phyloP scores from a whole-genome alignment of 768 basidiomycete species.

The Brasilioporus rufonigricans region DNA sequence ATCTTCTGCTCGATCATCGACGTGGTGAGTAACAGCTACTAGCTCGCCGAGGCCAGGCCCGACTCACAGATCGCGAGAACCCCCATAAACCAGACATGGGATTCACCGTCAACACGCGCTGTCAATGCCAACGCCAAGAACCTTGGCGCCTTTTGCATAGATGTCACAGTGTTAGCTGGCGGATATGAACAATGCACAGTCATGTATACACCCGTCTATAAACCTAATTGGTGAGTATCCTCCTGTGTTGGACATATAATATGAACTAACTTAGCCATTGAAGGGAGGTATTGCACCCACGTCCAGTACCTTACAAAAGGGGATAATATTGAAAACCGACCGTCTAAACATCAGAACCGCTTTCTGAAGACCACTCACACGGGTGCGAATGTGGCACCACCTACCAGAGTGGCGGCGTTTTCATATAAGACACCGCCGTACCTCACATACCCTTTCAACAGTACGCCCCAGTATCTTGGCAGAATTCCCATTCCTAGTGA shows the following conservation, averaged over 20 bases:
- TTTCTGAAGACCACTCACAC: background rate
- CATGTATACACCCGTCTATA: background rate
- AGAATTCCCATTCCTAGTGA: background rate
- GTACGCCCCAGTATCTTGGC: slow-evolving; percentile 7
- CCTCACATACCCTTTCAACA: background rate
- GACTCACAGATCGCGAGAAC: background rate
- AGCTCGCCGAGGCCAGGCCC: background rate
- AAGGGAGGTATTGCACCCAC: background rate
- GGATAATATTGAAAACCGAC: background rate
- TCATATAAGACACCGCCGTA: slow-evolving; percentile 1
- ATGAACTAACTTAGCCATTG: background rate
- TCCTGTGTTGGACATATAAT: background rate
- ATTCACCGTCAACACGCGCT: slow-evolving; percentile 3
- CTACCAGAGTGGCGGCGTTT: background rate
- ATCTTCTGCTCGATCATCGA: background rate
- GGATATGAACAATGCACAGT: slow-evolving; percentile 3
- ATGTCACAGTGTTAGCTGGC: background rate
- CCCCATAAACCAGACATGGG: background rate
- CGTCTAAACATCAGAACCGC: background rate
- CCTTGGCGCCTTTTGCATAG: background rate
- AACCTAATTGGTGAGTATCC: background rate
- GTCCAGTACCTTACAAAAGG: background rate
- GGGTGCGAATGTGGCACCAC: background rate
- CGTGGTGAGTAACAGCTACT: background rate
- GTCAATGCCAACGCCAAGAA: slow-evolving; percentile 1